Evolutionary conservation across 495 filamentous ascomycete genomes (phyloP), one percentile per base, ranked within the genome.

Genomic region (Penicillium bialowiezense): DNA sequence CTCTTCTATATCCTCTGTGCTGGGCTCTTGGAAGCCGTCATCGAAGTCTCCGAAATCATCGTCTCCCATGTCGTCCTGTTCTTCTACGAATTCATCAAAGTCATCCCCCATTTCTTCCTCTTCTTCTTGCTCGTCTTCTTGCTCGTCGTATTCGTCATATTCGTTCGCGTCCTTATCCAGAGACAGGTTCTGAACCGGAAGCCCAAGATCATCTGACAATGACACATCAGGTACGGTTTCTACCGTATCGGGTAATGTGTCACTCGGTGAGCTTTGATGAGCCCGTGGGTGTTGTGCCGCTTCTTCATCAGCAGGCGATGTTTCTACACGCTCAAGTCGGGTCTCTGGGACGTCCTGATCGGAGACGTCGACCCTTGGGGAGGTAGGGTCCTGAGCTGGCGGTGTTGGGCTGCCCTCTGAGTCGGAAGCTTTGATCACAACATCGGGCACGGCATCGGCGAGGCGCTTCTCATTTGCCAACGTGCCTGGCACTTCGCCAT

Each of bases 61-160:
- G 34, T 76, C 77, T 29, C 63, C 73, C 52, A 76, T 81, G 54
- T 82, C 80, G 44, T 84, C 83, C 44, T 78, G 80, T 33, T 85
- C 88, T 63, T 90, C 90, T 62, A 91, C 91, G 63, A 97, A 97
- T 58, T 97, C 91, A 68, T 97, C 93, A 80, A 97, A 96, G 50
- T 95, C 91, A 61, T 93, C 91, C 18, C 67, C 78, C 52, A 70
- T 13, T 32, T 32, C 29, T 32, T 13, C 29, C 12, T 32, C 73
- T 17, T 69, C 73, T 19, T 52, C 59, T 40, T 52, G 44, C 6
- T 57, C 42, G 29, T 69, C 73, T 19, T 52, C 59, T 40, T 52
- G 44, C 6, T 57, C 42, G 29, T 45, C 48, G 74, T 69, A 72
- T 44, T 65, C 54, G 28, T 65, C 61, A 46, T 67, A 67, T 42